Evolutionary conservation across 345 rosid species (phyloP).

Genomic region (Pistacia integerrima): DNA sequence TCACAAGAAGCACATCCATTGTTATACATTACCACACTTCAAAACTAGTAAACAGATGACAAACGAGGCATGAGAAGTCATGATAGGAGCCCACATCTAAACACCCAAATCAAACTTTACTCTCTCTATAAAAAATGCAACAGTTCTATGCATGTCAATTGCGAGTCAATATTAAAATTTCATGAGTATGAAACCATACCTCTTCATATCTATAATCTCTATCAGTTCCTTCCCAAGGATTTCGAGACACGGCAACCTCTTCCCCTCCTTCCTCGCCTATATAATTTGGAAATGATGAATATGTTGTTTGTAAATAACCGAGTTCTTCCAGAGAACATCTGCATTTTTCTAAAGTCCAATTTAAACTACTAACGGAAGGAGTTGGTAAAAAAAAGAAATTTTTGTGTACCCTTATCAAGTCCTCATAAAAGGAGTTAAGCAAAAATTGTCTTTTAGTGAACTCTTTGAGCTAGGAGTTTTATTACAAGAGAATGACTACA

Average conservation of each 20-base stretch:
- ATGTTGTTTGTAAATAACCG: no score
- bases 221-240: slow-evolving; percentile 93
- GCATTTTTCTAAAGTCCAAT: slow-evolving; percentile 12
- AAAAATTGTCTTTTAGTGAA: no score
- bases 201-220: slow-evolving; percentile 90
- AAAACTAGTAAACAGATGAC: background rate
- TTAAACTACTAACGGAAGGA: no score
- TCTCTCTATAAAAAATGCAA: background rate
- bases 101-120: background rate
- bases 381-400: no score
- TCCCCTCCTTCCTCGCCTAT: slow-evolving; percentile 44
- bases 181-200: slow-evolving; percentile 35
- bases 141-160: background rate
- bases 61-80: background rate
- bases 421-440: no score
- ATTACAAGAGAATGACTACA: no score
- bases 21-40: background rate
- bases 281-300: no score
- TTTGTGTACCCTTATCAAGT: no score
- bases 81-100: background rate
- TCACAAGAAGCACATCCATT: no score
- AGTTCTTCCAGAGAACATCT: slow-evolving; percentile 33
- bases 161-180: background rate
- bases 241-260: slow-evolving; percentile 30
- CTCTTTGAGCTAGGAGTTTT: no score